These are phyloP conservation scores for Trematosphaeria pertusa DNA, from an alignment of 2,329 filamentous ascomycete species.

Conservation along the genomic window DNA sequence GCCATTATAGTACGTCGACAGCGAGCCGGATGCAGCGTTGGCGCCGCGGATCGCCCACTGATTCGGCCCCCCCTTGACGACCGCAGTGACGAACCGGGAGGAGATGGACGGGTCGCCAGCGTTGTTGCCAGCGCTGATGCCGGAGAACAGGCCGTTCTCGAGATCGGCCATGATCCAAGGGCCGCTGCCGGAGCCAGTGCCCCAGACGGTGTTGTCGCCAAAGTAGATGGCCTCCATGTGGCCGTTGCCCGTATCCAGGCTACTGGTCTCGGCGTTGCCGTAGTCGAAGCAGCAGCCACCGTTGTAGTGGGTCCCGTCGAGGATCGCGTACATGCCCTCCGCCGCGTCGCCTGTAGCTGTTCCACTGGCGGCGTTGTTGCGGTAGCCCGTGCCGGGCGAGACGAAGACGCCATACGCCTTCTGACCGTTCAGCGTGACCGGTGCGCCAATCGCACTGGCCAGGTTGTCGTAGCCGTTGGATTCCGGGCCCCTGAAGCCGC, in stretches of 20 bases:
- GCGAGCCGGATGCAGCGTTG: slow-evolving; percentile 60
- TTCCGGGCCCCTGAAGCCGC: slow-evolving; percentile 64
- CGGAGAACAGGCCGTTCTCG: slow-evolving; percentile 71
- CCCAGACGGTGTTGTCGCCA: slow-evolving; percentile 63
- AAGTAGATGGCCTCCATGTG: slow-evolving; percentile 76
- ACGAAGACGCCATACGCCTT: slow-evolving; percentile 71
- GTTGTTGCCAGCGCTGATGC: slow-evolving; percentile 56
- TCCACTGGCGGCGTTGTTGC: slow-evolving; percentile 62
- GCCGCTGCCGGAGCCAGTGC: slow-evolving; percentile 63
- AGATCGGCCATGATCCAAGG: slow-evolving; percentile 75
- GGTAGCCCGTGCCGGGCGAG: slow-evolving; percentile 68
- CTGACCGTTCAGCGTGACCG: slow-evolving; percentile 65
- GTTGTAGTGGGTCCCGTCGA: slow-evolving; percentile 68
- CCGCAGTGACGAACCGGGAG: slow-evolving; percentile 63
- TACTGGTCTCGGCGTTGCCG: slow-evolving; percentile 52
- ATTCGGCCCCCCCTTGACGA: slow-evolving; percentile 64
- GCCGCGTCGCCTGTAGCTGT: slow-evolving; percentile 62
- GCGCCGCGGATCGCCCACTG: slow-evolving; percentile 67
- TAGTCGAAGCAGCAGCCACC: slow-evolving; percentile 60
- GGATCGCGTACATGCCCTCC: slow-evolving; percentile 67
- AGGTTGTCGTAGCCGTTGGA: slow-evolving; percentile 65
- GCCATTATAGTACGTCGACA: slow-evolving; percentile 67
- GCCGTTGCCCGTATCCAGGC: slow-evolving; percentile 61
- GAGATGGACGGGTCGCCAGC: slow-evolving; percentile 60
- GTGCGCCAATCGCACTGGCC: slow-evolving; percentile 65